Conservation (phyloP, 805 yeast species). For the Ogataea henricii region DNA sequence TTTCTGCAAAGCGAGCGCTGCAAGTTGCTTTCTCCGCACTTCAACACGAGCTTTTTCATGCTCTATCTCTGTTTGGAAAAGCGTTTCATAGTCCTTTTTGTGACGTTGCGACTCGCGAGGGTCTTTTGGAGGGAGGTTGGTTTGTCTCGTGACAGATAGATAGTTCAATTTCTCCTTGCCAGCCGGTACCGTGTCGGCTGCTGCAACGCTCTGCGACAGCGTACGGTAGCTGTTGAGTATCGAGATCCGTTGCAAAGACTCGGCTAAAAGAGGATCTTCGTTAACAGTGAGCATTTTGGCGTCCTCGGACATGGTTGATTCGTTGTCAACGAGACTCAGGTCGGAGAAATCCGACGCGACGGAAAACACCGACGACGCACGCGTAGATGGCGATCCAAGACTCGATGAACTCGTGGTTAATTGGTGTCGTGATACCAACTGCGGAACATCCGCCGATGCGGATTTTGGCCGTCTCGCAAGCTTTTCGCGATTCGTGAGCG, state of each 20-base stretch:
- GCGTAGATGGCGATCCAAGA: conserved; percentile 38
- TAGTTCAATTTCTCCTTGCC: conserved; percentile 25
- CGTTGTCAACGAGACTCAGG: conserved; percentile 24
- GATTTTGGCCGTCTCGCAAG: conserved; percentile 21
- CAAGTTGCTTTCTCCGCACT: conserved; percentile 34
- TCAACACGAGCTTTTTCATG: conserved; percentile 39
- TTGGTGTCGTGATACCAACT: not conserved
- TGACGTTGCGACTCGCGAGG: conserved; percentile 55
- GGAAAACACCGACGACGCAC: conserved; percentile 50
- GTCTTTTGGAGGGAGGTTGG: conserved; percentile 67
- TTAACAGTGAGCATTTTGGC: conserved; percentile 38
- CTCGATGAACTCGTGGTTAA: conserved; percentile 20
- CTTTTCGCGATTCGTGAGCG: conserved; percentile 40
- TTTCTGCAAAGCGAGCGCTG: conserved; percentile 36
- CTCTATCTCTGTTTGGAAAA: conserved; percentile 44
- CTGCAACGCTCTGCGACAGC: not conserved
- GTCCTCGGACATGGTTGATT: conserved; percentile 34
- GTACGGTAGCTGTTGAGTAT: conserved; percentile 28
- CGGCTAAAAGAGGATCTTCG: conserved; percentile 37
- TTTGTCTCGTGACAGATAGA: conserved; percentile 58
- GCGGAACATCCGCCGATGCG: conserved; percentile 3
- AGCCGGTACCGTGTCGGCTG: not conserved
- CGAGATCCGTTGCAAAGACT: conserved; percentile 39
- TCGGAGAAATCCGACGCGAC: conserved; percentile 34
- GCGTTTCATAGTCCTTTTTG: conserved; percentile 49